Evolutionary conservation across 805 yeast genomes (phyloP), one percentile per base, ranked within the genome.

Genomic region (Kodamaea restingae): DNA sequence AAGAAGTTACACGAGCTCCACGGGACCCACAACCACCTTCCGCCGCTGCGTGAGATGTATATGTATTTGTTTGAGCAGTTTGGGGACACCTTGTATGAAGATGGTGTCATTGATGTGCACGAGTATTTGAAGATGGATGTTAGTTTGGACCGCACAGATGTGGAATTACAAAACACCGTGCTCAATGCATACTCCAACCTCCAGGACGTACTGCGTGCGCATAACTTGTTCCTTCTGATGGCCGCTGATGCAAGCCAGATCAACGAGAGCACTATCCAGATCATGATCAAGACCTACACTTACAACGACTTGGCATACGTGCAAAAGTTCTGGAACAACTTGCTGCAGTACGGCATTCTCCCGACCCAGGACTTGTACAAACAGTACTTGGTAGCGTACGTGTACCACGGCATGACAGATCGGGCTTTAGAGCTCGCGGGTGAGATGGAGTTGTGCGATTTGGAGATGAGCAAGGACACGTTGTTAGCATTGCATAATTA

Each of bases 321-420:
- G 6, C 74, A 72, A 41, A 66, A 72, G 31, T 74, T 82, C 31
- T 85, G 88, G 83, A 67, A 73, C 38, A 73, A 73, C 41, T 55
- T 84, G 18, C 73, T 81, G 1, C 63, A 63, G 28, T 77, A 68
- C 48, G 74, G 72, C 0, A 58, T 84, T 4, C 46, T 66, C 9
- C 85, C 86, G 0, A 70, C 75, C 42, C 59, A 70, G 25, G 67
- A 67, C 7, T 69, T 80, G 24, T 73, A 71, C 52, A 71, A 69
- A 29, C 87, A 82, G 54, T 80, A 75, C 49, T 56, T 85, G 24
- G 74, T 82, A 41, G 85, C 88, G 0, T 80, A 83, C 54, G 81
- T 84, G 43, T 81, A 80, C 48, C 78, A 79, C 52, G 88, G 83
- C 7, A 62, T 71, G 33, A 72, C 70, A 27, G 71, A 70, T 7